Evolutionary conservation across 2,329 filamentous ascomycete genomes (phyloP).

Genomic region (Talaromyces sp.): DNA sequence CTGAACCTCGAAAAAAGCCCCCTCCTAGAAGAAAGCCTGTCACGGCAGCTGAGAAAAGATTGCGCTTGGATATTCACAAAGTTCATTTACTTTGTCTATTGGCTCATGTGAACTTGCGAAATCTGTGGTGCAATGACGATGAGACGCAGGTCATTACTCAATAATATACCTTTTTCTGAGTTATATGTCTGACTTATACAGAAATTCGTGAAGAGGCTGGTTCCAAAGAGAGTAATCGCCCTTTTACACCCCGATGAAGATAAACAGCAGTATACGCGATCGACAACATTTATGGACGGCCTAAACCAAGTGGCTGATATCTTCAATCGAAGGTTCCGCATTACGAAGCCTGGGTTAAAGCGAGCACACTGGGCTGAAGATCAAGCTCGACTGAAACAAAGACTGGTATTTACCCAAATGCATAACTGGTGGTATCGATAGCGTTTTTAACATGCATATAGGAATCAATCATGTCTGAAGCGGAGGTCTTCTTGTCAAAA

Average conservation of each 20-base stretch:
- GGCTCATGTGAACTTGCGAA: constrained; percentile 74
- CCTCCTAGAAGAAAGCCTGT: constrained; percentile 53
- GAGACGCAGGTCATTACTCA: constrained; percentile 60
- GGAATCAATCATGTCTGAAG: constrained; percentile 63
- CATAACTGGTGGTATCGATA: not conserved
- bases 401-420: constrained; percentile 39
- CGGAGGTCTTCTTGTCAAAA: constrained; percentile 69
- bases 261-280: constrained; percentile 73
- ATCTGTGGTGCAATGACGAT: constrained; percentile 84
- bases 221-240: constrained; percentile 66
- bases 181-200: constrained; percentile 22
- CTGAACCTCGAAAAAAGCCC: constrained; percentile 27
- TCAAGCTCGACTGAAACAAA: constrained; percentile 61
- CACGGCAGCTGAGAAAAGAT: constrained; percentile 59
- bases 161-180: not conserved
- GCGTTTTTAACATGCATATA: constrained; percentile 17
- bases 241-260: constrained; percentile 70
- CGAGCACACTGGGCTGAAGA: constrained; percentile 76
- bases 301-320: constrained; percentile 68
- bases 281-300: constrained; percentile 76
- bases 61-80: constrained; percentile 79
- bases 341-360: constrained; percentile 71
- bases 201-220: constrained; percentile 60
- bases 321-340: constrained; percentile 70
- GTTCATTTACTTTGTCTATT: constrained; percentile 81